A percentile compares a stretch with the other conserved stretches of the same genome.
Conservation (phyloP, 1,284 basidiomycete species). For the Mycosarcoma mackinlayi region DNA sequence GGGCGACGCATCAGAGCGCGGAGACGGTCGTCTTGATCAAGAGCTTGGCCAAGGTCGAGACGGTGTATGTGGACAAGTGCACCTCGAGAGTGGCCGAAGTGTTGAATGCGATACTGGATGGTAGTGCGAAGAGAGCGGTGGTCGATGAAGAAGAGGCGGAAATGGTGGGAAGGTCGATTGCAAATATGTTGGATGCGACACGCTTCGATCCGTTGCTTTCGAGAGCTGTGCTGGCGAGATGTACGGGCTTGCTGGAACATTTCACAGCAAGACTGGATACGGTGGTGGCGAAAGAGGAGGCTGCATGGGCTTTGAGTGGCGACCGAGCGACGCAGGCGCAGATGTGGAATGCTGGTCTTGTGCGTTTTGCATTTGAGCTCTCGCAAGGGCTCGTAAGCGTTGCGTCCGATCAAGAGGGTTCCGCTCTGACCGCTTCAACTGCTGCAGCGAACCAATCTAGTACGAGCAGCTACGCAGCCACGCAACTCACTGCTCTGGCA, state of each 20-base stretch:
- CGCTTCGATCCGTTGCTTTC: conserved; percentile 90
- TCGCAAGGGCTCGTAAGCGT: conserved; percentile 1
- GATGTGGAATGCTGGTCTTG: conserved; percentile 25
- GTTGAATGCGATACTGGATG: conserved; percentile 69
- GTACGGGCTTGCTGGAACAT: conserved; percentile 70
- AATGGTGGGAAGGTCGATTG: conserved; percentile 69
- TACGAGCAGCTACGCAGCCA: conserved; percentile 5
- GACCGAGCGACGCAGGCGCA: conserved; percentile 11
- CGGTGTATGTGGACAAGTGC: conserved; percentile 84
- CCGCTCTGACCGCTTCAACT: not conserved
- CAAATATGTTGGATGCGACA: conserved; percentile 91
- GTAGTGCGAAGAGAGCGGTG: not conserved
- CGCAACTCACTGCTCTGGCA: not conserved
- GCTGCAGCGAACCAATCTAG: not conserved
- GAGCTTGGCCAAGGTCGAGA: conserved; percentile 82
- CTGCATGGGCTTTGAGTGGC: conserved; percentile 1
- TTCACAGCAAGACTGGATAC: conserved; percentile 4
- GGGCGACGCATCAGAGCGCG: conserved; percentile 82
- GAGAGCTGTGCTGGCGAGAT: conserved; percentile 78
- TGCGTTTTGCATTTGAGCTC: conserved; percentile 21
- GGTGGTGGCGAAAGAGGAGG: conserved; percentile 7
- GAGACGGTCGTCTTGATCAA: conserved; percentile 89
- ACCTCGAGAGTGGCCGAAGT: conserved; percentile 81
- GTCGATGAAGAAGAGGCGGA: conserved; percentile 13
- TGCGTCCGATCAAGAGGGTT: conserved; percentile 12